Base-by-base conservation (phyloP, 2,329 filamentous ascomycete genomes). In the Zasmidium cellare region DNA sequence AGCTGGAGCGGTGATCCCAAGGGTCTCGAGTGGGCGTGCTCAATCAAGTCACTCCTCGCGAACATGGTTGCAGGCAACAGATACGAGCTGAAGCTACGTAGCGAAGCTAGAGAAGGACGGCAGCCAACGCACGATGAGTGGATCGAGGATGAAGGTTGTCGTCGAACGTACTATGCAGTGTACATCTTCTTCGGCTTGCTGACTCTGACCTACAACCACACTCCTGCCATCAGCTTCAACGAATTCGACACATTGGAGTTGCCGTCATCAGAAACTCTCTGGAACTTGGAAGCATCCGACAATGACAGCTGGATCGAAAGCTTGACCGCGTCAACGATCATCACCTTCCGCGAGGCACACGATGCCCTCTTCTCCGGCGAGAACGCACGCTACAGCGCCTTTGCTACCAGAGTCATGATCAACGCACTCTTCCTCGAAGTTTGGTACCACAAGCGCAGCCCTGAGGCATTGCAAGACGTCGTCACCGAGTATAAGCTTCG, bases 1-100 rank as follows among this genome's bases (percentile, higher is more conserved):
- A 97, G 92, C 80, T 99, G 94, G 94, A 97, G 94, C 74, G 94
- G 94, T 69, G 94, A 97, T 71, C 89, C 94, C 35, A 97, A 97
- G 77, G 94, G 94, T 38, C 83, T 99, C 2, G 94, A 99, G 75
- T 99, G 94, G 94, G 92, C 94, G 35, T 97, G 93, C 76, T 97
- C 94, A 1, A 97, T 99, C 77, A 97, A 97, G 84, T 96, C 92
- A 80, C 82, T 97, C 41, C 85, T 99, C 51, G 93, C 93, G 65
- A 97, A 97, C 77, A 97, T 99, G 93, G 94, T 99, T 57, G 91
- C 93, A 58, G 94, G 94, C 59, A 97, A 97, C 73, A 87, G 92
- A 51, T 97, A 97, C 74, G 94, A 99, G 77, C 80, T 97, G 59
- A 97, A 97, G 82, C 84, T 96, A 60, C 90, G 94, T 18, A 90